These are phyloP conservation scores for Retiboletus flavoniger DNA, from an alignment of 1,284 basidiomycete genomes.

Conservation along the genomic window DNA sequence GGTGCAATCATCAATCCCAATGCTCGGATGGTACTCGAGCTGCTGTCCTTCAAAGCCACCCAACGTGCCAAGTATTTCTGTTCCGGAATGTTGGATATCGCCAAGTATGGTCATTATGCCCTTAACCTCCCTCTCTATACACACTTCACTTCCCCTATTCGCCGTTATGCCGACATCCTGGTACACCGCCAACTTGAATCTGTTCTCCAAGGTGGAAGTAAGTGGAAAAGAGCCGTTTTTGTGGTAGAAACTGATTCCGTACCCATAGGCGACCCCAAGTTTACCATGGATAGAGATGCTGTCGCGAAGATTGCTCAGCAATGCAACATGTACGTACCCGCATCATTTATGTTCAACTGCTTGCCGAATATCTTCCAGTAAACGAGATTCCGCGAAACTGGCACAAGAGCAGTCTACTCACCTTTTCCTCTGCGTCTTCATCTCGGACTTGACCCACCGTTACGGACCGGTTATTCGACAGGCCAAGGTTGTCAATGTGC, in stretches of 20 bases:
- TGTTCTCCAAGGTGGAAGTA: constrained; percentile 72
- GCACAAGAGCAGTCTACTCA: constrained; percentile 97
- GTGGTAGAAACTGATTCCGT: constrained; percentile 5
- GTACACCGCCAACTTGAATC: constrained; percentile 97
- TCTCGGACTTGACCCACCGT: constrained; percentile 88
- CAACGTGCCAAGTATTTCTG: constrained; percentile 97
- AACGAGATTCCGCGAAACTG: constrained; percentile 84
- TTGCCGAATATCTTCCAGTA: constrained; percentile 48
- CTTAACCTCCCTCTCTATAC: constrained; percentile 93
- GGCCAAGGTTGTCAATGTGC: constrained; percentile 90
- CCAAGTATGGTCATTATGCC: constrained; percentile 94
- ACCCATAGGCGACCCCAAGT: constrained; percentile 71
- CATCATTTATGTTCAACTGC: not conserved
- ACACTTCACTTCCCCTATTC: constrained; percentile 94
- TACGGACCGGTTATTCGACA: constrained; percentile 94
- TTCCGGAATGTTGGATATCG: constrained; percentile 98
- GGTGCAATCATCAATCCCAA: constrained; percentile 69
- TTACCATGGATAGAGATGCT: constrained; percentile 95
- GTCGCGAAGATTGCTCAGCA: constrained; percentile 97
- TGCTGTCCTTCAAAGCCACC: constrained; percentile 87
- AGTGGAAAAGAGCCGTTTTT: constrained; percentile 24
- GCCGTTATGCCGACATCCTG: constrained; percentile 92
- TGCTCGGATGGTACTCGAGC: constrained; percentile 72
- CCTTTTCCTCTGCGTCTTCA: constrained; percentile 90
- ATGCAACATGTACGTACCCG: constrained; percentile 80